These are phyloP conservation scores for Zymoseptoria passerinii DNA, from an alignment of 2,329 filamentous ascomycete genomes.

Conservation along the genomic window DNA sequence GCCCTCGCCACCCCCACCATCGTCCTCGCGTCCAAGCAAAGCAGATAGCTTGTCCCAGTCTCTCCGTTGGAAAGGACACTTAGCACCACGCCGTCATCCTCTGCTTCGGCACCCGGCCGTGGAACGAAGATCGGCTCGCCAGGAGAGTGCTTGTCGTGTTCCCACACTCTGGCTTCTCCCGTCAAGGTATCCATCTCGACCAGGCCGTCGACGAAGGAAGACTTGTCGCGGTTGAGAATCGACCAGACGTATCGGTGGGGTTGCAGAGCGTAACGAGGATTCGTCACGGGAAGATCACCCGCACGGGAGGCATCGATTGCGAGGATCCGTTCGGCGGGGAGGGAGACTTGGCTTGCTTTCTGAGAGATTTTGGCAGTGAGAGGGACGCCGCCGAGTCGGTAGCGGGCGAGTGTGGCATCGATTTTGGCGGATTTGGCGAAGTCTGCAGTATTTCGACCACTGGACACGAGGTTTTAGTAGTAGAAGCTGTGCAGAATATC, in stretches of 20 bases:
- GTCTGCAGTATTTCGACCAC: constrained; percentile 34
- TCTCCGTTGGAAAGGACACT: constrained; percentile 56
- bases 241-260: constrained; percentile 56
- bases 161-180: constrained; percentile 49
- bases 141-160: constrained; percentile 53
- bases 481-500: constrained; percentile 61
- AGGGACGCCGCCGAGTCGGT: constrained; percentile 5
- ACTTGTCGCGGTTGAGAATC: constrained; percentile 49
- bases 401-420: constrained; percentile 6
- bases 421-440: neutral
- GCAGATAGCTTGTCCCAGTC: constrained; percentile 53
- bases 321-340: neutral
- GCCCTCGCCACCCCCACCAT: constrained; percentile 58
- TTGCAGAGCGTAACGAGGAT: constrained; percentile 46
- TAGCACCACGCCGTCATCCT: constrained; percentile 57
- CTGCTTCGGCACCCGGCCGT: constrained; percentile 37
- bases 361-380: neutral
- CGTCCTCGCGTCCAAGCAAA: constrained; percentile 55
- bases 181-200: constrained; percentile 57
- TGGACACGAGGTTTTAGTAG: constrained; percentile 58
- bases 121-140: constrained; percentile 60
- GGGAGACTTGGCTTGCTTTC: neutral
- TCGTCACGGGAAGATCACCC: neutral
- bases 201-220: constrained; percentile 54
- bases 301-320: neutral